Evolutionary conservation across 2,329 filamentous ascomycete species (phyloP).

Genomic region (Diplodia seriata): DNA sequence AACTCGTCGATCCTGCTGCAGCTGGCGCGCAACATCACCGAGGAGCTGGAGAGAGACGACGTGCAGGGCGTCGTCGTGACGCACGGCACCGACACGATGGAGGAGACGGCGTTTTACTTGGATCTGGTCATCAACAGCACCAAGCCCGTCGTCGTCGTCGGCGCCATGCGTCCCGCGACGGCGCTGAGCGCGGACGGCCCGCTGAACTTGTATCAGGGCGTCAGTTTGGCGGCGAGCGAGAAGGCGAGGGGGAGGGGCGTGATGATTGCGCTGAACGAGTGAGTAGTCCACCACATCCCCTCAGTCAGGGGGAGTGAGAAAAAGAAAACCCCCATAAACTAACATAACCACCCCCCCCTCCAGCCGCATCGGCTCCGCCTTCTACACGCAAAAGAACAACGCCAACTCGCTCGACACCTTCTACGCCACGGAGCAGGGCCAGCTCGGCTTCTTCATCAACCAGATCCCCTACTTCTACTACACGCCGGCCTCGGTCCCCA

Average conservation of each 20-base stretch:
- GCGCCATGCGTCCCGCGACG: conserved; percentile 68
- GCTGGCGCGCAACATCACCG: conserved; percentile 58
- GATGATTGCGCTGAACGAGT: conserved; percentile 67
- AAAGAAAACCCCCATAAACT: background rate
- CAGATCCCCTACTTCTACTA: conserved; percentile 68
- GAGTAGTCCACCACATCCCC: conserved; percentile 30
- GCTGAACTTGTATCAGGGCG: conserved; percentile 67
- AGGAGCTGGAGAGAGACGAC: conserved; percentile 54
- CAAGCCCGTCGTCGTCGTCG: conserved; percentile 67
- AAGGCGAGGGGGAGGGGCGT: conserved; percentile 60
- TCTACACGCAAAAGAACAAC: conserved; percentile 67
- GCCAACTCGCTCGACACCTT: conserved; percentile 70
- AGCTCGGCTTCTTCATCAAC: conserved; percentile 65
- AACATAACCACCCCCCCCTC: background rate
- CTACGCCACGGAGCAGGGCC: conserved; percentile 63
- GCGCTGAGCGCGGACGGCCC: conserved; percentile 69
- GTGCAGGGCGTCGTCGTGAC: conserved; percentile 63
- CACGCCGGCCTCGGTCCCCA: conserved; percentile 55
- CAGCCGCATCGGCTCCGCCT: conserved; percentile 62
- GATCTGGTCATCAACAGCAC: conserved; percentile 63
- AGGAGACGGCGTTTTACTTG: conserved; percentile 69
- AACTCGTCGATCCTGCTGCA: conserved; percentile 58
- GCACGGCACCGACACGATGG: conserved; percentile 70
- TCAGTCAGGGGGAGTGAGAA: background rate
- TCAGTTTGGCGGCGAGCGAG: conserved; percentile 60